Conservation (phyloP, 495 filamentous ascomycete genomes). For the Lasiosphaeria ovina region DNA sequence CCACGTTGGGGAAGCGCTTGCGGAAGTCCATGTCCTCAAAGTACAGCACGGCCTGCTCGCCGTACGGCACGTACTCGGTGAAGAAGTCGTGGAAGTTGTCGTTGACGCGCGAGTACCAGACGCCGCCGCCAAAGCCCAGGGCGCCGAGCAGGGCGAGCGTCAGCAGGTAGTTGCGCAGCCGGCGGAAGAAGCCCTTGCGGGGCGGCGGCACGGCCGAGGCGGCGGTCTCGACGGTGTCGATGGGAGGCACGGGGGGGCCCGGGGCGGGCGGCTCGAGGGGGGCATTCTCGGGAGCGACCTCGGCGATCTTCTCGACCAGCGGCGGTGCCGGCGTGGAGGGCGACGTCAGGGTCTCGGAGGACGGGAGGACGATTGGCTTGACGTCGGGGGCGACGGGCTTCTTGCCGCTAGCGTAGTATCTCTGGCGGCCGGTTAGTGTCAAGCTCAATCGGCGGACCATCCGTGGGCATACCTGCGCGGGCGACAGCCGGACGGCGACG, state of each 20-base stretch:
- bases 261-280: constrained; percentile 54
- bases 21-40: constrained; percentile 95
- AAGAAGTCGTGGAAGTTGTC: constrained; percentile 99
- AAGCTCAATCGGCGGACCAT: not conserved
- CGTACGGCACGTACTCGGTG: constrained; percentile 93
- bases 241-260: constrained; percentile 11
- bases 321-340: constrained; percentile 48
- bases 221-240: constrained; percentile 43
- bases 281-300: constrained; percentile 59
- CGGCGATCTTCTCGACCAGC: constrained; percentile 39
- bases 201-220: constrained; percentile 47
- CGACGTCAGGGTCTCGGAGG: constrained; percentile 54
- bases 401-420: constrained; percentile 58
- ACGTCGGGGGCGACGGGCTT: constrained; percentile 47
- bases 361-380: constrained; percentile 55
- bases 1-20: constrained; percentile 78
- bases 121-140: constrained; percentile 78
- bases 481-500: constrained; percentile 33
- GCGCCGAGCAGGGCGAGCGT: constrained; percentile 69
- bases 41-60: constrained; percentile 93
- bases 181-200: constrained; percentile 70
- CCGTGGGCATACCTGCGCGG: constrained; percentile 33
- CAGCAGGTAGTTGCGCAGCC: constrained; percentile 62
- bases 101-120: constrained; percentile 86
- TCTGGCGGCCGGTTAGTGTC: constrained; percentile 35